phyloP scores from a whole-genome alignment of 805 yeast species.

The Kazachstania kunashirensis region DNA sequence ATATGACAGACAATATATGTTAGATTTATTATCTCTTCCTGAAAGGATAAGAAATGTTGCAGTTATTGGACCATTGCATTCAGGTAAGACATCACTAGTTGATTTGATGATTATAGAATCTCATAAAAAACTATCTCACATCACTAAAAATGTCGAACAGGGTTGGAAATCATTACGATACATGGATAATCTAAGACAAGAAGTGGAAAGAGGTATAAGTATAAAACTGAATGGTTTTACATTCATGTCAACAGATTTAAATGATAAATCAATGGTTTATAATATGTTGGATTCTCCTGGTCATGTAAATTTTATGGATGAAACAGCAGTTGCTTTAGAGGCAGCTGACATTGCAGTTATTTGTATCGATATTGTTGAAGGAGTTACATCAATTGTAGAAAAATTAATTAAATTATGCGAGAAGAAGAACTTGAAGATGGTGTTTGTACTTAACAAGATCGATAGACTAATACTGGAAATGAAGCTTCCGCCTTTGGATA shows the following conservation, averaged over 20 bases:
- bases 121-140: slow-evolving; percentile 35
- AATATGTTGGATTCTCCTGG: slow-evolving; percentile 88
- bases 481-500: slow-evolving; percentile 61
- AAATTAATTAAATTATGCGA: slow-evolving; percentile 45
- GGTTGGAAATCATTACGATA: slow-evolving; percentile 46
- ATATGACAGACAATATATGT: slow-evolving; percentile 56
- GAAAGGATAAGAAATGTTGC: slow-evolving; percentile 66
- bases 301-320: slow-evolving; percentile 76
- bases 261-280: slow-evolving; percentile 45
- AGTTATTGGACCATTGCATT: slow-evolving; percentile 67
- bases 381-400: slow-evolving; percentile 52
- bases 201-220: slow-evolving; percentile 59
- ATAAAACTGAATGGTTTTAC: slow-evolving; percentile 56
- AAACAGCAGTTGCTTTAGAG: slow-evolving; percentile 46
- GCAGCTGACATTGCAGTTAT: slow-evolving; percentile 58
- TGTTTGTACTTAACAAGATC: slow-evolving; percentile 64
- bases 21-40: slow-evolving; percentile 41
- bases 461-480: slow-evolving; percentile 81
- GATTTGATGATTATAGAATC: slow-evolving; percentile 62
- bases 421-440: slow-evolving; percentile 40
- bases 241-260: slow-evolving; percentile 44
- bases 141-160: slow-evolving; percentile 24
- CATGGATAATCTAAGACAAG: slow-evolving; percentile 64
- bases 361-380: slow-evolving; percentile 81
- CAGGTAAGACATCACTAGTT: slow-evolving; percentile 76